Evolutionary conservation across 441 rosid genomes (phyloP), one percentile per base, ranked within the genome.

Genomic region (Omphalea diandra): DNA sequence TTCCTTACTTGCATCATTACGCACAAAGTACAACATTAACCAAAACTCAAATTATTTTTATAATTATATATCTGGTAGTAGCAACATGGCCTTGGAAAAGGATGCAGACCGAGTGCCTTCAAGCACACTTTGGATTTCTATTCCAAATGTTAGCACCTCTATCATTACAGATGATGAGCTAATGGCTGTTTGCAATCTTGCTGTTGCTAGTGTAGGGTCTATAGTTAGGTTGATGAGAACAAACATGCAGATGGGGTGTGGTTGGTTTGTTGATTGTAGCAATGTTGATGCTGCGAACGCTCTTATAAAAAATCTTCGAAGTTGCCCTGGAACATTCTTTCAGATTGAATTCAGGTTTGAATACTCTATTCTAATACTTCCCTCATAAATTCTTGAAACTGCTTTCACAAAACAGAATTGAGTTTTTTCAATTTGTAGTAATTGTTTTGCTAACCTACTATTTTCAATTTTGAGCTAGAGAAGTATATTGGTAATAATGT

Each of bases 211-310:
- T 74, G 71, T 36, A 6, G 87, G 87, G 46, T 75, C 79, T 10
- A 63, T 81, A 49, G 65, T 76, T 65, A 75, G 77, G 75, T 70
- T 79, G 67, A 66, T 60, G 36, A 71, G 82, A 65, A 73, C 76
- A 64, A 81, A 67, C 75, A 44, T 44, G 66, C 81, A 75, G 44
- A 73, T 67, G 56, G 85, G 86, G n/a, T 73, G 75, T 65, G 83
- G 85, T 67, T 85, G 88, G 88, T 60, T 83, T 68, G 80, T 83
- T 49, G 88, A 85, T 43, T 85, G 78, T 65, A 77, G 82, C 81
- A 83, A 62, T 27, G 36, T 70, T 63, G 85, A 81, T 67, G 77
- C 82, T 60, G 86, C 88, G 22, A 44, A n/a, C 38, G 63, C 79
- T 54, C 53, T 75, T 76, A 35, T 81, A 70, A 85, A 76, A 56